Base-by-base conservation (phyloP, 345 rosid species). In the Xanthoceras sorbifolium region DNA sequence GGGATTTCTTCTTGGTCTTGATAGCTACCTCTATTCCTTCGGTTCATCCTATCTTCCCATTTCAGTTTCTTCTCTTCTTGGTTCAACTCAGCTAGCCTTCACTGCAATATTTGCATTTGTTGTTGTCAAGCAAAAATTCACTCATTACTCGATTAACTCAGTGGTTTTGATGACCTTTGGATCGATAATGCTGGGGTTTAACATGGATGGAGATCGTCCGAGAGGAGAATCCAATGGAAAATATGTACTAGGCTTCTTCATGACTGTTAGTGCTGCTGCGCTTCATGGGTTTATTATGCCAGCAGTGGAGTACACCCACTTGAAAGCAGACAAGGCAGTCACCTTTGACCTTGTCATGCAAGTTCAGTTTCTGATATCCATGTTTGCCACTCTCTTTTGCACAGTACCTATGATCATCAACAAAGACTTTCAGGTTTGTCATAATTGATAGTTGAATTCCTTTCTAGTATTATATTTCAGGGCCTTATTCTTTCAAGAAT, bases 381-480 rank as follows among this genome's bases (percentile, higher is more conserved):
- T 52, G 60, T 70, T 70, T 31, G n/a, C 42, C 25, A 52, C 46
- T 70, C 29, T 67, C 44, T 52, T 70, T 70, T 70, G 74, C 74
- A 50, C 74, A 9, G 44, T 70, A 31, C 11, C 63, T 6, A 31
- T 52, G 61, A 50, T 70, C 20, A 18, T 70, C 74, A 52, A 52
- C 29, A 4, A 32, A 20, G 74, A 70, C 26, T 70, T 70, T 32
- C 46, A 52, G 29, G 62, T 11, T 4, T 5, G 62, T 4, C 7
- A 50, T 46, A 32, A 46, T 8, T 42, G 15, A 5, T n/a, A 6
- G 40, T 38, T 38, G 26, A 8, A 8, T 67, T 40, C 11, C 3
- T 40, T 9, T 11, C 1, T 67, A 5, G 8, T 18, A 66, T n/a
- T n/a, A 3, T 14, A 7, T 12, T 46, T 46, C 6, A 46, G 3